phyloP scores from a whole-genome alignment of 2,329 filamentous ascomycete species.

The Harringtonia lauricola region DNA sequence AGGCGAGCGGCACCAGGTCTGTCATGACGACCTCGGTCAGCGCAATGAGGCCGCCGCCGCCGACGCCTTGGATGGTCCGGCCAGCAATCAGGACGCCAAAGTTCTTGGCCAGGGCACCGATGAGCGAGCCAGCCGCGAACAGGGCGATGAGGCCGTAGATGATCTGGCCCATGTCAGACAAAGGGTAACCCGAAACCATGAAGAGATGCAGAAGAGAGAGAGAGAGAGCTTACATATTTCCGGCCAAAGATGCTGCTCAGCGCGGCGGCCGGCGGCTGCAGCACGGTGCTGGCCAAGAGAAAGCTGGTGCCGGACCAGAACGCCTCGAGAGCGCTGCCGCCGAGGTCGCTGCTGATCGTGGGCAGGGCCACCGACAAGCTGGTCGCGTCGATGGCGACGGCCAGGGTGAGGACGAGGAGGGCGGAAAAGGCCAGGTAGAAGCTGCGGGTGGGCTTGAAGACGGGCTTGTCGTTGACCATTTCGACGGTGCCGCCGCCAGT shows the following conservation, averaged over 20 bases:
- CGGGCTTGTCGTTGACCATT: slow-evolving; percentile 10
- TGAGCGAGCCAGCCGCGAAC: slow-evolving; percentile 17
- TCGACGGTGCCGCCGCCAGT: slow-evolving; percentile 10
- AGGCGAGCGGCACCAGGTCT: slow-evolving; percentile 18
- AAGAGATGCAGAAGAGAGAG: slow-evolving; percentile 28
- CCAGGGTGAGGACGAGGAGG: slow-evolving; percentile 43
- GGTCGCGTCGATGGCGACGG: slow-evolving; percentile 55
- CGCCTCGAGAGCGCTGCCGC: slow-evolving; percentile 45
- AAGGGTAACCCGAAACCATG: slow-evolving; percentile 41
- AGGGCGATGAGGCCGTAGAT: slow-evolving; percentile 9
- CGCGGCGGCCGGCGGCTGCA: slow-evolving; percentile 35
- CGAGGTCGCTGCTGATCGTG: slow-evolving; percentile 34
- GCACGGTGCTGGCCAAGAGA: slow-evolving; percentile 50
- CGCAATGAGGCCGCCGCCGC: slow-evolving; percentile 23
- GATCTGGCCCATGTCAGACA: slow-evolving; percentile 2
- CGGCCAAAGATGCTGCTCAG: slow-evolving; percentile 13
- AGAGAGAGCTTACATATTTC: slow-evolving; percentile 10
- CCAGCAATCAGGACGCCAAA: slow-evolving; percentile 21
- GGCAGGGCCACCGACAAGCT: slow-evolving; percentile 52
- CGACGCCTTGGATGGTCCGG: slow-evolving; percentile 23
- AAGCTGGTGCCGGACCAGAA: slow-evolving; percentile 67
- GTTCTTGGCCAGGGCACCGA: slow-evolving; percentile 18
- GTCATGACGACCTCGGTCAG: slow-evolving; percentile 23
- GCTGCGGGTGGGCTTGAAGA: slow-evolving; percentile 21
- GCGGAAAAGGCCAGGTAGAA: slow-evolving; percentile 39